Conservation (phyloP, 352 stramenopile genomes). For the Thalassiosira oceanica region DNA sequence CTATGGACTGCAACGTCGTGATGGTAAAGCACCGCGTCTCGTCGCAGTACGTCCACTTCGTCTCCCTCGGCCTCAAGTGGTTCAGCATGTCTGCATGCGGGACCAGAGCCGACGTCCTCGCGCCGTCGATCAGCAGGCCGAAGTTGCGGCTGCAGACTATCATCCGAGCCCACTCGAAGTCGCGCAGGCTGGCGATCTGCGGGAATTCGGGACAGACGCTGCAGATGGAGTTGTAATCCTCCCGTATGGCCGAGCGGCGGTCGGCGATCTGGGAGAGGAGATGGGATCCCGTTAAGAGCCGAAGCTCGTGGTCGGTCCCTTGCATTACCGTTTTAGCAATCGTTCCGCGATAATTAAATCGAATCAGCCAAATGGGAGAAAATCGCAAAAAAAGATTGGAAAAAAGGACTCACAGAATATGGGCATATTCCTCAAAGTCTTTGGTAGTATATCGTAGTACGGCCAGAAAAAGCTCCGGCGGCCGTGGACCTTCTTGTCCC, state of each 20-base stretch:
- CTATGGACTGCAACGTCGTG: slow-evolving; percentile 79
- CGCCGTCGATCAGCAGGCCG: slow-evolving; percentile 94
- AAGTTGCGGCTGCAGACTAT: slow-evolving; percentile 99
- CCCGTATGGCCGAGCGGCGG: slow-evolving; percentile 91
- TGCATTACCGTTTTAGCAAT: too few species aligned
- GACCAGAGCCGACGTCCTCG: slow-evolving; percentile 96
- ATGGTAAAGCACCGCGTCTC: slow-evolving; percentile 86
- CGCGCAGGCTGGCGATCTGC: slow-evolving; percentile 89
- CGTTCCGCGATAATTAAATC: too few species aligned
- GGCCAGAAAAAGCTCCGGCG: slow-evolving; percentile 85
- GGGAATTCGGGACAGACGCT: slow-evolving; percentile 87
- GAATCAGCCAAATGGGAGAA: too few species aligned
- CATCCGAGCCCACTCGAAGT: slow-evolving; percentile 98
- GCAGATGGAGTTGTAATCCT: slow-evolving; percentile 97
- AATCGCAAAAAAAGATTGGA: too few species aligned
- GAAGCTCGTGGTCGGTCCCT: slow-evolving; percentile 88
- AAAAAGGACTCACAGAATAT: too few species aligned
- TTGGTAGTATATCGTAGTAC: slow-evolving; percentile 97
- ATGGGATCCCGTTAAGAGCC: slow-evolving; percentile 62
- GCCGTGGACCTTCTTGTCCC: slow-evolving; percentile 89
- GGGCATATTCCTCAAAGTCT: slow-evolving; percentile 95
- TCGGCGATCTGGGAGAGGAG: slow-evolving; percentile 88
- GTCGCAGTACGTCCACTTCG: slow-evolving; percentile 92
- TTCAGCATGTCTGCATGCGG: slow-evolving; percentile 99
- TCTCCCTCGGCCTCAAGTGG: slow-evolving; percentile 97